These are phyloP conservation scores for Neurospora sp. DNA, from an alignment of 495 filamentous ascomycete genomes.

Conservation along the genomic window DNA sequence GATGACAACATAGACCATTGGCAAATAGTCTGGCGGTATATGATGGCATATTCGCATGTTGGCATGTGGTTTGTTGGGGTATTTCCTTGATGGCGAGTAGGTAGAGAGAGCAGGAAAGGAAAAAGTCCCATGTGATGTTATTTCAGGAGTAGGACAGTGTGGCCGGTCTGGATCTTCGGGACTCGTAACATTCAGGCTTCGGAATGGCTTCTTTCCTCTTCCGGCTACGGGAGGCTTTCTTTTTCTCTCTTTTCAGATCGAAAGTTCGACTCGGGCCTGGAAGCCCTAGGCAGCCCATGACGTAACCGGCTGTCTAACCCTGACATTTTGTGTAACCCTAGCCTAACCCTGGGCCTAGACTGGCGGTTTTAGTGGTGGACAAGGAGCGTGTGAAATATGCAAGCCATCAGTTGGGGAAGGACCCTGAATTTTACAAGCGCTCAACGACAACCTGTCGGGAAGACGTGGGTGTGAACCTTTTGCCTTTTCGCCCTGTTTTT, in stretches of 20 bases:
- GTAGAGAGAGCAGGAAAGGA: not conserved
- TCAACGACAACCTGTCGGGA: not conserved
- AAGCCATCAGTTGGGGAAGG: slow-evolving; percentile 23
- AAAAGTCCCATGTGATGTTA: not conserved
- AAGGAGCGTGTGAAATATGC: slow-evolving; percentile 11
- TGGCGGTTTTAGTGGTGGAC: slow-evolving; percentile 6
- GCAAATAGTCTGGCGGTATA: not conserved
- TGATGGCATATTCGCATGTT: not conserved
- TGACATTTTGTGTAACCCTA: not conserved
- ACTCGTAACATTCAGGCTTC: not conserved
- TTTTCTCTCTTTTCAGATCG: not conserved
- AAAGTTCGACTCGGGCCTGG: not conserved
- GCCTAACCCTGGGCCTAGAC: not conserved
- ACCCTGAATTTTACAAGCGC: slow-evolving; percentile 18
- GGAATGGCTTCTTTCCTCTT: not conserved
- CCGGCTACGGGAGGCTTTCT: not conserved
- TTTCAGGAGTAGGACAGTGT: not conserved
- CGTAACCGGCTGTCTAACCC: not conserved
- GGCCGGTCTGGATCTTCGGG: not conserved
- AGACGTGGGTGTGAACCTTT: not conserved
- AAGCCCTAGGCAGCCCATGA: not conserved
- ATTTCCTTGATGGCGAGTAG: not conserved
- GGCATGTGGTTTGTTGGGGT: not conserved
- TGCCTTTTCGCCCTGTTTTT: not conserved
- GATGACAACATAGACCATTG: not conserved